Base-by-base conservation (phyloP, 2,329 filamentous ascomycete genomes). In the Curvularia sp. region DNA sequence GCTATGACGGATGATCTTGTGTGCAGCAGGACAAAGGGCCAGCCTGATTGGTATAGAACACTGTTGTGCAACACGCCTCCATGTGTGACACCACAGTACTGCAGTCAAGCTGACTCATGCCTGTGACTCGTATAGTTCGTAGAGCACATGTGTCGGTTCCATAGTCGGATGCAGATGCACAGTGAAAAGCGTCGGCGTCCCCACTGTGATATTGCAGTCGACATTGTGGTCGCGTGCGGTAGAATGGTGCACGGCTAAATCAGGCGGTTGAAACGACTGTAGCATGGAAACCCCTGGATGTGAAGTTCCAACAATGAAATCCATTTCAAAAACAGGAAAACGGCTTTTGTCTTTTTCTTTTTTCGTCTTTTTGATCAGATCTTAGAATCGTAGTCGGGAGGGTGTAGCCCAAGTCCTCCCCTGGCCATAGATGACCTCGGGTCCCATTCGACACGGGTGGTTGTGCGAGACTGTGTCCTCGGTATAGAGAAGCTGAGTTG, bases 401-500 rank as follows among this genome's bases (percentile, higher is more conserved):
- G 77, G 46, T 79, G 75, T 13, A 78, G 58, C 8, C 75, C 76
- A 5, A 79, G 58, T 8, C 78, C 78, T 13, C 78, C 78, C 62
- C 77, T 75, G 48, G 77, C 77, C 61, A 74, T 70, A 44, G 73
- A 73, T 49, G 70, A 67, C 31, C 69, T 66, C 35, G 76, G 75
- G 58, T 78, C 76, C 71, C 75, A 78, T 18, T 76, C 75, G 12
- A 73, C 67, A 13, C 64, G 65, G 30, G 64, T 61, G 5, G 68
- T 57, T 43, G 60, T 53, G 38, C 69, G 68, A 12, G 72, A 77
- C 18, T 75, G 77, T 6, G 75, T 67, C 53, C 77, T 69, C 20
- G 79, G 79, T n/a, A 73, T 69, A 3, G 78, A 80, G 62, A 81
- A 81, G 57, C 78, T 80, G 22, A 75, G 64, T 0, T 54, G 73